Evolutionary conservation across 2,329 filamentous ascomycete genomes (phyloP), one percentile per base, ranked within the genome.

Genomic region (Trichoderma endophyticum): DNA sequence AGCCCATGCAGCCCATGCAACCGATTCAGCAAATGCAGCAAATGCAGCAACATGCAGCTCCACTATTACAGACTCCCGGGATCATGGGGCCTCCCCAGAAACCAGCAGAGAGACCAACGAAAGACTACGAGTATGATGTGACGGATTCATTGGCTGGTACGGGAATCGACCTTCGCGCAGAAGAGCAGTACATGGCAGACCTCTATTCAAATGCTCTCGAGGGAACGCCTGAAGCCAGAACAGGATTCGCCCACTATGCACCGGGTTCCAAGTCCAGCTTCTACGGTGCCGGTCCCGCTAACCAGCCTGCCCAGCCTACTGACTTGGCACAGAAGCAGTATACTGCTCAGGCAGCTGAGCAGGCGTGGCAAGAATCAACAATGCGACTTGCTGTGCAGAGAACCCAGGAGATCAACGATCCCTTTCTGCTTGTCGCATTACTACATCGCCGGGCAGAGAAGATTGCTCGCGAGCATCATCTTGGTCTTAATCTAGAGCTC

Each of bases 111-210:
- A 85, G 86, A 75, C 87, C 89, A 57, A 86, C 87, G 14, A 93
- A 90, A 75, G 86, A 87, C 70, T 85, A 86, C 71, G 84, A 88
- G 71, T 90, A 95, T 76, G 93, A 97, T 77, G 87, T 95, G 60
- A 93, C 92, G 75, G 95, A 98, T 82, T 92, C 94, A 65, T 82
- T 97, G 70, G 91, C 91, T 21, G 93, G 92, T 21, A 95, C 94
- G 18, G 94, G 94, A 64, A 94, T 98, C 74, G 93, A 97, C 83
- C 82, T 97, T 61, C 90, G 92, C 72, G 94, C 94, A 75, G 95
- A 97, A 80, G 93, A 97, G 78, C 93, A 94, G 76, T 93, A 90
- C 75, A 86, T 96, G 80, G 91, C 93, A 59, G 90, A 89, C 72
- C 85, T 90, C 71, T 91, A 90, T 78, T 87, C 88, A 59, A 86